These are phyloP conservation scores for Phanerodontia chrysosporium DNA, from an alignment of 768 basidiomycete species.

Conservation along the genomic window DNA sequence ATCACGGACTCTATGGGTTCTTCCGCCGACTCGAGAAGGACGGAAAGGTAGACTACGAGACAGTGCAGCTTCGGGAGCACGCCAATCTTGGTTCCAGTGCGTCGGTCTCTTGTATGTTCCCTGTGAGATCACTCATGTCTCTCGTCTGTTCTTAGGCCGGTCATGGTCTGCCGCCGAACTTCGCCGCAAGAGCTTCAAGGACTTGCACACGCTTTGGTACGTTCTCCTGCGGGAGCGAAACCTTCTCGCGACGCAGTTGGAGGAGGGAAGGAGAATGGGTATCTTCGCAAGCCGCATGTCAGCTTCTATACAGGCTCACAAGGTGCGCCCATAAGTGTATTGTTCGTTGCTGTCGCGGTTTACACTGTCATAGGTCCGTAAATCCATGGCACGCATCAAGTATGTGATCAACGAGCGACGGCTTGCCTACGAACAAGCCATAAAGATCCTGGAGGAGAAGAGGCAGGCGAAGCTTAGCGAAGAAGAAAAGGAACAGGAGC, in stretches of 20 bases:
- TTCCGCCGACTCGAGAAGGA: constrained; percentile 56
- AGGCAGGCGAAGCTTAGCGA: constrained; percentile 9
- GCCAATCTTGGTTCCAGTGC: background rate
- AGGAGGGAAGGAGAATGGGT: constrained; percentile 67
- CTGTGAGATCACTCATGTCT: too few species aligned
- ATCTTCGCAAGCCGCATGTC: background rate
- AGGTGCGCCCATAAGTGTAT: background rate
- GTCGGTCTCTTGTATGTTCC: background rate
- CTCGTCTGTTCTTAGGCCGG: constrained; percentile 60
- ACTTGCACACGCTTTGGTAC: constrained; percentile 95
- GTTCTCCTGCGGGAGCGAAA: constrained; percentile 85
- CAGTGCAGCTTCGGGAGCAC: constrained; percentile 21
- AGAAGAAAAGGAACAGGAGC: constrained; percentile 2
- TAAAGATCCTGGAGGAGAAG: constrained; percentile 22
- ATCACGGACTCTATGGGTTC: constrained; percentile 77
- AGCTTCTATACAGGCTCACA: background rate
- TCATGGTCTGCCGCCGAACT: constrained; percentile 86
- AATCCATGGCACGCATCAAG: constrained; percentile 97
- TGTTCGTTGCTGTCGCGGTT: too few species aligned
- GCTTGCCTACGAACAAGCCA: constrained; percentile 73
- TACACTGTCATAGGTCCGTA: constrained; percentile 77
- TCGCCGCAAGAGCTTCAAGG: constrained; percentile 85
- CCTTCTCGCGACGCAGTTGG: constrained; percentile 81
- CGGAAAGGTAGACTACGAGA: constrained; percentile 53
- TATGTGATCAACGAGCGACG: constrained; percentile 87